phyloP scores from a whole-genome alignment of 768 basidiomycete genomes.

The Sporobolomyces phaffii region DNA sequence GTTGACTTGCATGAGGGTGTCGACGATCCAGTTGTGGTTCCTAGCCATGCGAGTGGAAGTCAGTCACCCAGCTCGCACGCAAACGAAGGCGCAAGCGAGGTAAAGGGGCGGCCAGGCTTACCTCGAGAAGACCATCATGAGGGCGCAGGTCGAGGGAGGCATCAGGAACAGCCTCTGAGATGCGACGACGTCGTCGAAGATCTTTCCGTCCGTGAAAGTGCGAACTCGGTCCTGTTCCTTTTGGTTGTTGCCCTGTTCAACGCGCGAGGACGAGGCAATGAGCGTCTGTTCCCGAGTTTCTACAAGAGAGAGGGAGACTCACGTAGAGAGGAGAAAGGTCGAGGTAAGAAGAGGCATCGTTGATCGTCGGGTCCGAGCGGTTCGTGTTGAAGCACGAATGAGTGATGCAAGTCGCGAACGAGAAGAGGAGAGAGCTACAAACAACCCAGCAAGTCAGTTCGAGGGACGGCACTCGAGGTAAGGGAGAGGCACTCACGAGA shows the following conservation, averaged over 20 bases:
- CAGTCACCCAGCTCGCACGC: too few relatives aligned
- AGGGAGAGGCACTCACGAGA: constrained; percentile 53
- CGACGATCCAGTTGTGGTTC: constrained; percentile 59
- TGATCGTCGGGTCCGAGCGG: constrained; percentile 47
- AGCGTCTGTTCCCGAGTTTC: too few relatives aligned
- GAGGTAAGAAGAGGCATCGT: constrained; percentile 65
- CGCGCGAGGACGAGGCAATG: background rate
- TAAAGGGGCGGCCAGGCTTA: constrained; percentile 46
- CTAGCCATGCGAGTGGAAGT: too few relatives aligned
- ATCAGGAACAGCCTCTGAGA: constrained; percentile 51
- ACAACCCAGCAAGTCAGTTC: too few relatives aligned
- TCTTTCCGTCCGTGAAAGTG: constrained; percentile 55
- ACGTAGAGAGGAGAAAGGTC: constrained; percentile 66
- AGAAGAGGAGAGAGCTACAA: constrained; percentile 25
- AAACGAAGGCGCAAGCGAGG: background rate
- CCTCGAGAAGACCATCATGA: constrained; percentile 63
- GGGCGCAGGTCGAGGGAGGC: constrained; percentile 65
- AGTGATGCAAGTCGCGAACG: constrained; percentile 26
- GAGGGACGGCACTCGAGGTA: too few relatives aligned
- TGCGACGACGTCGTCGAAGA: constrained; percentile 62
- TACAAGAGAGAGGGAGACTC: too few relatives aligned
- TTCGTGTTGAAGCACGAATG: constrained; percentile 68
- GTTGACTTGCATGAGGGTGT: constrained; percentile 50
- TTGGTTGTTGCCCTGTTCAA: constrained; percentile 52
- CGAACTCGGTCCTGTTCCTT: constrained; percentile 55